Percentiles rank a stretch among this genome's conserved stretches.
These are phyloP conservation scores for Deakozyma indianensis DNA, from an alignment of 805 yeast species.

Conservation along the genomic window DNA sequence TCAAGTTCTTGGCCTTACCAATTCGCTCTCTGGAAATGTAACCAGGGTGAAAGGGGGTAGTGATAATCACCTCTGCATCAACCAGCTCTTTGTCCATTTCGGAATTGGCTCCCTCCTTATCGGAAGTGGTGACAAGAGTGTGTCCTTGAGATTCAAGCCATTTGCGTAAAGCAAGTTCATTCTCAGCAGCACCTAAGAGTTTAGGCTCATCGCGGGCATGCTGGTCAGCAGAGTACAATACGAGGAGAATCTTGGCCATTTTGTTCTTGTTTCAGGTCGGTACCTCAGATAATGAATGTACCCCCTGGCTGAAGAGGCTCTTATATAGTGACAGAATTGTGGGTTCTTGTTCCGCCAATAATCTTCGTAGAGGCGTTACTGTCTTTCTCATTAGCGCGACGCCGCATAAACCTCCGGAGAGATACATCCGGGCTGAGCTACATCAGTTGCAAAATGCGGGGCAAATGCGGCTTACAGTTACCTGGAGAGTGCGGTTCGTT, in stretches of 20 bases:
- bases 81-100: constrained; percentile 49
- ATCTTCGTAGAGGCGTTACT: too few species aligned
- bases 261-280: too few species aligned
- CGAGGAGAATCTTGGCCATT: constrained; percentile 32
- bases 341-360: too few species aligned
- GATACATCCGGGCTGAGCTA: too few species aligned
- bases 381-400: too few species aligned
- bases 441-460: constrained; percentile 7
- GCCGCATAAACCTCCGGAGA: too few species aligned
- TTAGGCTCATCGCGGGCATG: constrained; percentile 48
- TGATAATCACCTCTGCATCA: constrained; percentile 63
- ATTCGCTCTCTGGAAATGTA: constrained; percentile 56
- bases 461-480: not conserved
- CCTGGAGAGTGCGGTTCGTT: too few species aligned
- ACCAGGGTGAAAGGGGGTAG: constrained; percentile 77
- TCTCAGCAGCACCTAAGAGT: constrained; percentile 58
- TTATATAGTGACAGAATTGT: too few species aligned
- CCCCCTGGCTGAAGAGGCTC: too few species aligned
- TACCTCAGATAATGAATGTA: too few species aligned
- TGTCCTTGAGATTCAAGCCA: constrained; percentile 59
- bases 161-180: constrained; percentile 55
- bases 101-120: constrained; percentile 50
- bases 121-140: constrained; percentile 46
- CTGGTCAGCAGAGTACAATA: constrained; percentile 41
- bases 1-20: constrained; percentile 55